Base-by-base conservation (phyloP, 2,329 filamentous ascomycete species). In the Cladophialophora immunda region DNA sequence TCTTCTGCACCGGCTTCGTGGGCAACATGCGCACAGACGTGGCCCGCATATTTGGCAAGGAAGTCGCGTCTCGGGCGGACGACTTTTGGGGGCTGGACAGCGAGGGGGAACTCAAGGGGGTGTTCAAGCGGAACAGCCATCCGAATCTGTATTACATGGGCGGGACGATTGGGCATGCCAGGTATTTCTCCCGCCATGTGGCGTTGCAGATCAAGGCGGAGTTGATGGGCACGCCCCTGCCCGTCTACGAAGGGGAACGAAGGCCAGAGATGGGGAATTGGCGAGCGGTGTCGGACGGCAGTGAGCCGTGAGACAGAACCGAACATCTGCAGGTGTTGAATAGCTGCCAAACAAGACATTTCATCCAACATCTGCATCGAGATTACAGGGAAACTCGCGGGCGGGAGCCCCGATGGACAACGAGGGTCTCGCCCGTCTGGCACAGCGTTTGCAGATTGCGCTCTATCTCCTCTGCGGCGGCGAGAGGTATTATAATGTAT, bases 1-100 rank as follows among this genome's bases (percentile, higher is more conserved):
- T 85, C 8, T 79, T 83, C 22, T 77, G 79, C 9, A 84, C 82
- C 0, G 83, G 82, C 1, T 84, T 81, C 70, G 77, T 79, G 64
- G 74, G 75, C 11, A 81, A 83, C 63, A 78, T 83, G 73, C 74
- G 80, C 1, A 74, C 77, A 6, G 75, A 77, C 32, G 79, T 80
- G 2, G 69, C 73, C 2, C 70, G 72, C 19, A 76, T 83, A 9
- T 77, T 84, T 27, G 82, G 82, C 0, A 66, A 78, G 13, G 75
- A 80, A 19, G 73, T 82, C 2, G 79, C 79, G 3, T 75, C 79
- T 32, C 70, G 75, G 17, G 75, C 82, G 25, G 79, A 80, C 5
- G 80, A 84, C 62, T 82, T 79, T 54, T 84, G 78, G 77, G 78
- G 81, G 0, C 69, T 83, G 11, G 79, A 84, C 71, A 69, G 76